phyloP scores from a whole-genome alignment of 192 early-diverging fungal genomes.

The Pilobolus umbonatus region DNA sequence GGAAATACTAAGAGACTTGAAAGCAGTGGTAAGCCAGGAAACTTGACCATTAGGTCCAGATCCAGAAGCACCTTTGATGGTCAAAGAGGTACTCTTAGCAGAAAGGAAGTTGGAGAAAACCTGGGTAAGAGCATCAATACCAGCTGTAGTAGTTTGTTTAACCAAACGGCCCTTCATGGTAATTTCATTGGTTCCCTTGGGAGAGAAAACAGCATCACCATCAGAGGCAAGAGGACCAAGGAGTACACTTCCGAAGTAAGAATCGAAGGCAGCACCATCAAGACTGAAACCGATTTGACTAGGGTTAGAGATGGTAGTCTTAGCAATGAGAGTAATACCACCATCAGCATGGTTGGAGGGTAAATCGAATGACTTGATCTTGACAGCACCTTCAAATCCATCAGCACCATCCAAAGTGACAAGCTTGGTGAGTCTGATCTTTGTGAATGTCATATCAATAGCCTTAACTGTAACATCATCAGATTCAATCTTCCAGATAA shows the following conservation, averaged over 20 bases:
- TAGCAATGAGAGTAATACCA: conserved; percentile 59
- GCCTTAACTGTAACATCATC: conserved; percentile 43
- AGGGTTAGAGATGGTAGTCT: conserved; percentile 59
- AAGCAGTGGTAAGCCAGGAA: conserved; percentile 38
- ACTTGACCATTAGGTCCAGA: conserved; percentile 34
- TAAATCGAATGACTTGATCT: conserved; percentile 40
- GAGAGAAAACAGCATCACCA: conserved; percentile 40
- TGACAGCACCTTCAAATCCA: conserved; percentile 34
- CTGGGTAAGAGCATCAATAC: conserved; percentile 41
- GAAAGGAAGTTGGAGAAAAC: conserved; percentile 50
- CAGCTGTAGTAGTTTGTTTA: conserved; percentile 40
- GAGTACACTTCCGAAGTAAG: conserved; percentile 33
- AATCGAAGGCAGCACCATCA: conserved; percentile 41
- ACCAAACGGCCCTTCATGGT: conserved; percentile 47
- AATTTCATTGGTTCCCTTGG: conserved; percentile 28
- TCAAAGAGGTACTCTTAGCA: conserved; percentile 26
- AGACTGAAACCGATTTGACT: conserved; percentile 49
- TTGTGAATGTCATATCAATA: conserved; percentile 42
- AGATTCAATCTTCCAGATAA: conserved; percentile 41
- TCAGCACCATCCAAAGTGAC: conserved; percentile 42
- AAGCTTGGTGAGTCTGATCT: conserved; percentile 43
- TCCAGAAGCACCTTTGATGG: conserved; percentile 25
- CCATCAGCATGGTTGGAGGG: conserved; percentile 51
- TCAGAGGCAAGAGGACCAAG: conserved; percentile 52
- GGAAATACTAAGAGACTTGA: conserved; percentile 38